Base-by-base conservation (phyloP, 2,329 filamentous ascomycete species). In the Talaromyces islandicus region DNA sequence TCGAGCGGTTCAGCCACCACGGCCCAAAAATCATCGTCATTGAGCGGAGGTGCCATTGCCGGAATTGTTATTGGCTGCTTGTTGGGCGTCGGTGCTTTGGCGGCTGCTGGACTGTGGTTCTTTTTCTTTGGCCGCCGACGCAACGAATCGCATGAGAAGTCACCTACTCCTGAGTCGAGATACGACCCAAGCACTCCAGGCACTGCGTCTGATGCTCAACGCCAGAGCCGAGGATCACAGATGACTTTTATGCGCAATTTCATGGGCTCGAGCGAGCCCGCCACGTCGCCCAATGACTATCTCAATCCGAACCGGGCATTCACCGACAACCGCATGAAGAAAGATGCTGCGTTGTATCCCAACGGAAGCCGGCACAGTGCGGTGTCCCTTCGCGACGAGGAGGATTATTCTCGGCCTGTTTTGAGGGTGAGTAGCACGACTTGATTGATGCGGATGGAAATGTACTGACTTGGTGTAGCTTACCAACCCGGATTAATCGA, bases 331-430 rank as follows among this genome's bases (percentile, higher is more conserved):
- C 75, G 78, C 60, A 68, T 80, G 70, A 79, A 78, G 61, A 74
- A 75, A 52, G 73, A 74, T 61, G 70, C 73, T 7, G 64, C 71
- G 25, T 70, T 79, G 57, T 77, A 76, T 63, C 70, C 71, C 14
- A 71, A 76, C 56, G 76, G 75, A 58, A 66, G 70, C 54, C 76
- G 76, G 35, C 68, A 73, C 51, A 79, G 77, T 65, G 77, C 74
- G 61, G 69, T 78, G 19, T 80, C 77, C 19, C 72, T 80, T 21
- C 77, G 78, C 62, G 78, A 80, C 62, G 75, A 79, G 59, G 75
- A 78, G 65, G 78, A 80, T 63, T 80, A 80, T 66, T 78, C 77
- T 35, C 71, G 78, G 27, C 77, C 75, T 51, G 75, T 78, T 35
- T 66, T 78, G 64, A 73, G 75, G 46, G 75, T 78, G 62, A 68